Evolutionary conservation across 208 protist species (phyloP), one percentile per base, ranked within the genome.

Genomic region (Leptomonas seymouri): DNA sequence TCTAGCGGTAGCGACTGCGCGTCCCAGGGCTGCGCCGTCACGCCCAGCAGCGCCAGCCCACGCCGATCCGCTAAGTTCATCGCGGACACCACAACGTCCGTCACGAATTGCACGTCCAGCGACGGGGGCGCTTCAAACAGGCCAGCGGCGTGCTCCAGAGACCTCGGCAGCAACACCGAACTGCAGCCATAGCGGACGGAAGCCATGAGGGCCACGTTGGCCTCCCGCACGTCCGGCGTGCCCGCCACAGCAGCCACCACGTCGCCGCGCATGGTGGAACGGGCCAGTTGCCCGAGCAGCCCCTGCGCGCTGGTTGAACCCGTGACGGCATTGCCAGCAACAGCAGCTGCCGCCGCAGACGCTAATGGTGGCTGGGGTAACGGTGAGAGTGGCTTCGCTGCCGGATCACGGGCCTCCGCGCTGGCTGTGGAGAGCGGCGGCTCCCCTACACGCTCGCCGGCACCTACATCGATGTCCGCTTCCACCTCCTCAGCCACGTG

Each of bases 141-240:
- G 20, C 54, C 48, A 14, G 49, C 69, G 8, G 51, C 71, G 3
- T 54, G 41, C 3, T 48, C 61, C 34, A 95, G 53, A 1, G 64
- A 54, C 27, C 56, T 36, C 0, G 90, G 87, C 50, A 95, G 74
- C 53, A 95, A 34, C 16, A 95, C 73, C 2, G 64, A 66, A 20
- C 66, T 72, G 65, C 85, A 91, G 50, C 84, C 83, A 61, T 93
- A 93, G 45, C 76, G 68, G 16, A 73, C 71, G 16, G 87, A 81
- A 0, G 90, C 86, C 21, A 90, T 58, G 21, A 95, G 54, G 18
- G 90, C 53, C 46, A 79, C 72, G 76, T 89, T 90, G 8, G 78
- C 85, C 62, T 93, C 87, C 14, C 65, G 54, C 34, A 68, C 55
- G 20, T 84, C 74, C 15, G 76, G 80, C 2, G 54, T 71, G 9